These are phyloP conservation scores for Suaeda aralocaspica DNA, from an alignment of 148 eudicot genomes.

Conservation along the genomic window DNA sequence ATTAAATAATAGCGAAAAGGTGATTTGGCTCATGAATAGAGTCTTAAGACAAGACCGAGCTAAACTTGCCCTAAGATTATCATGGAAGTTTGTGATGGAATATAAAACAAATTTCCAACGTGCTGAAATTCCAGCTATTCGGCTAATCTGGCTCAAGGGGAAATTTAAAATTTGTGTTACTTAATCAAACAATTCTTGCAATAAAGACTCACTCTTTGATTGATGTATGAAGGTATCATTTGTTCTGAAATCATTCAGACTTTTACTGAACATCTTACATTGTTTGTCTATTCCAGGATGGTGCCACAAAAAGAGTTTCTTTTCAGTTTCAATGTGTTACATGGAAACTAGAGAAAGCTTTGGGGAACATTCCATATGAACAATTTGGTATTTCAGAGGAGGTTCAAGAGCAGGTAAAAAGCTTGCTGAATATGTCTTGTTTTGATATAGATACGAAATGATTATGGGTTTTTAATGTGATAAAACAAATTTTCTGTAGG, in stretches of 20 bases:
- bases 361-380: constrained; percentile 61
- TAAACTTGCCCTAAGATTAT: too few relatives aligned
- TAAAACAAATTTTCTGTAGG: constrained; percentile 39
- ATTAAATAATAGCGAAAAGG: too few relatives aligned
- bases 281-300: constrained; percentile 51
- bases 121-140: too few relatives aligned
- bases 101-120: too few relatives aligned
- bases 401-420: constrained; percentile 87
- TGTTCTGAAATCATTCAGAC: background rate
- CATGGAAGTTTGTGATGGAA: too few relatives aligned
- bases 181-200: too few relatives aligned
- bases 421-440: background rate
- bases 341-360: constrained; percentile 80
- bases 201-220: too few relatives aligned
- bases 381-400: constrained; percentile 82
- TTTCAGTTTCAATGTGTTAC: constrained; percentile 92
- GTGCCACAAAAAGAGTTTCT: constrained; percentile 57
- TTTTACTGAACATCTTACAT: constrained; percentile 14
- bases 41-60: too few relatives aligned
- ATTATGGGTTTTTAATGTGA: constrained; percentile 3
- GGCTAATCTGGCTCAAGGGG: too few relatives aligned
- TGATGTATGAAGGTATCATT: background rate
- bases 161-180: too few relatives aligned
- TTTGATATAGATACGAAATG: background rate
- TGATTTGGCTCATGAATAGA: too few relatives aligned